Evolutionary conservation across 1,284 basidiomycete species (phyloP), one percentile per base, ranked within the genome.

Genomic region (Heliocybe sulcata): DNA sequence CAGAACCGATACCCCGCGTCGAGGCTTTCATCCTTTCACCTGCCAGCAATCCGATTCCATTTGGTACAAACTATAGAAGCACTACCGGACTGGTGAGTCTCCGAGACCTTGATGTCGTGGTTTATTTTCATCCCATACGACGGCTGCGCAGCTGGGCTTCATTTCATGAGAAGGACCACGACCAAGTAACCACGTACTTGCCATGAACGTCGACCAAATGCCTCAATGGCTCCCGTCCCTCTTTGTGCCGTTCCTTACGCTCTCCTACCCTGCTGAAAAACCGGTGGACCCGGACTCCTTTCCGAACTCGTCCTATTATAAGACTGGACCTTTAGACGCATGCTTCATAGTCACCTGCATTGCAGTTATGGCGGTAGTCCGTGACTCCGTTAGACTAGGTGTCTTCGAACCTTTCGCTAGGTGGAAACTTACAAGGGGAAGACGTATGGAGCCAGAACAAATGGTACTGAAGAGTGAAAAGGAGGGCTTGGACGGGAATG

Each of bases 391-490:
- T 52, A 83, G 94, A 65, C 69, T 92, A 38, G 77, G 74, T 58
- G 62, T 93, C 52, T 82, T 93, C 59, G 85, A 87, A 64, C 90
- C 93, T 4, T 82, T 94, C 58, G 90, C 89, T 20, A 73, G 76
- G 47, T 86, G 83, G 80, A 85, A 84, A 61, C 76, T 94, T 49
- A 75, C 75, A 19, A 75, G 77, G 51, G 75, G 83, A 61, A 83
- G 67, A 58, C 62, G 54, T 55, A 56, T 51, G 58, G 65, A 54
- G 64, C 61, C 57, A 64, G 67, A 56, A 52, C 56, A 57, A 63
- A 61, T 58, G 50, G 61, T 60, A 60, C 56, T 57, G 57, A 60
- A 61, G 35, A 73, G 67, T 49, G 69, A 66, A 50, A 59, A 55
- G 20, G 10, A 25, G 23, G 61, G 65, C 59, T 58, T 60, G 26